These are phyloP conservation scores for Maudiozyma turicensis DNA, from an alignment of 805 yeast genomes.

Conservation along the genomic window DNA sequence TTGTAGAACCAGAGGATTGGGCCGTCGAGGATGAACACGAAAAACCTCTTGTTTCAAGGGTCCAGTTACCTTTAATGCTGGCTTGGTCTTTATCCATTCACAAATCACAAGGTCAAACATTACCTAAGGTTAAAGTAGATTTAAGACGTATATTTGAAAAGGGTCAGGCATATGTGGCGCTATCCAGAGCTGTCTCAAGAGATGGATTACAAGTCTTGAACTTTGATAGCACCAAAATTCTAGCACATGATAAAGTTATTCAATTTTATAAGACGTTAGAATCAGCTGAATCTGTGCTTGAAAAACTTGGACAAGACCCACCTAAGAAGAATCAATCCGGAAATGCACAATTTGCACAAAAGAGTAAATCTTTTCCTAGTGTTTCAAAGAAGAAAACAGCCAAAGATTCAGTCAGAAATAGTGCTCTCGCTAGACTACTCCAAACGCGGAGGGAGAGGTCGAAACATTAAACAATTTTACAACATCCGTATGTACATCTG, in stretches of 20 bases:
- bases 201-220: slow-evolving; percentile 75
- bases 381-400: background rate
- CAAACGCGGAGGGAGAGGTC: background rate
- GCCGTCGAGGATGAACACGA: slow-evolving; percentile 66
- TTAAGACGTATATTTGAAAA: slow-evolving; percentile 67
- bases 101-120: slow-evolving; percentile 90
- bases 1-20: slow-evolving; percentile 80
- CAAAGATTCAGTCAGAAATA: background rate
- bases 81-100: slow-evolving; percentile 97
- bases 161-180: slow-evolving; percentile 94
- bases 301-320: slow-evolving; percentile 3
- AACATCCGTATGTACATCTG: no score
- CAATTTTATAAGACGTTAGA: slow-evolving; percentile 51
- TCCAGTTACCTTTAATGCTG: slow-evolving; percentile 78
- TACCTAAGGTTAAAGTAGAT: slow-evolving; percentile 69
- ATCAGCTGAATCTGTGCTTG: slow-evolving; percentile 24
- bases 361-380: background rate
- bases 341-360: slow-evolving; percentile 2
- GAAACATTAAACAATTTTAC: background rate
- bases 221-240: slow-evolving; percentile 54
- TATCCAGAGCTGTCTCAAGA: slow-evolving; percentile 80
- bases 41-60: slow-evolving; percentile 55
- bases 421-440: background rate
- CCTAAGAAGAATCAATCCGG: background rate
- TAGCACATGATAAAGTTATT: slow-evolving; percentile 60